phyloP scores from a whole-genome alignment of 805 yeast species.

The Pichia cabralensis region DNA sequence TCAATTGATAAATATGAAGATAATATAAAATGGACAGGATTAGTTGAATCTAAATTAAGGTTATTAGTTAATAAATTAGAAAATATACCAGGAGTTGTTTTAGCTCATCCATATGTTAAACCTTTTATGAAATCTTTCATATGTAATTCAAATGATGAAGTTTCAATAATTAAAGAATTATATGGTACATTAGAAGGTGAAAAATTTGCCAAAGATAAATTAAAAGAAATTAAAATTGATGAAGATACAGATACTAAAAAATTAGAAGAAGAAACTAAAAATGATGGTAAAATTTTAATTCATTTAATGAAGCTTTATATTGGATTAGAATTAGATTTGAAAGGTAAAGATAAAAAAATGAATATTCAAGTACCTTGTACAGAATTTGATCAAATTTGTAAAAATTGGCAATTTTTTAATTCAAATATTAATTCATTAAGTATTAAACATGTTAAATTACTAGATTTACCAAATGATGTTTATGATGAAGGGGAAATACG shows the following conservation, averaged over 20 bases:
- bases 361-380: conserved; percentile 86
- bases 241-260: conserved; percentile 22
- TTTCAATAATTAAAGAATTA: conserved; percentile 18
- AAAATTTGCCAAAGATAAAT: conserved; percentile 26
- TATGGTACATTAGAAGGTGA: conserved; percentile 57
- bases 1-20: conserved; percentile 70
- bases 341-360: conserved; percentile 50
- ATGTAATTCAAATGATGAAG: conserved; percentile 33
- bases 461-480: conserved; percentile 79
- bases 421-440: conserved; percentile 49
- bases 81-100: conserved; percentile 55
- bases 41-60: conserved; percentile 83
- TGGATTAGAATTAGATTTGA: conserved; percentile 54
- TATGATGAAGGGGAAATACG: conserved; percentile 70
- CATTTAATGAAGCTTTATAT: conserved; percentile 70
- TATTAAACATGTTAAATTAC: conserved; percentile 63
- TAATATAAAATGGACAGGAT: conserved; percentile 84
- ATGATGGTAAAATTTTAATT: conserved; percentile 26
- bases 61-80: conserved; percentile 78
- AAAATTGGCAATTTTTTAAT: conserved; percentile 59
- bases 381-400: conserved; percentile 76
- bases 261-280: conserved; percentile 18
- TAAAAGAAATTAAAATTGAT: conserved; percentile 24
- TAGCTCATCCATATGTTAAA: conserved; percentile 88
- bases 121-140: conserved; percentile 49